Base-by-base conservation (phyloP, 176 grass and related monocot species). In the Carex littledalei region DNA sequence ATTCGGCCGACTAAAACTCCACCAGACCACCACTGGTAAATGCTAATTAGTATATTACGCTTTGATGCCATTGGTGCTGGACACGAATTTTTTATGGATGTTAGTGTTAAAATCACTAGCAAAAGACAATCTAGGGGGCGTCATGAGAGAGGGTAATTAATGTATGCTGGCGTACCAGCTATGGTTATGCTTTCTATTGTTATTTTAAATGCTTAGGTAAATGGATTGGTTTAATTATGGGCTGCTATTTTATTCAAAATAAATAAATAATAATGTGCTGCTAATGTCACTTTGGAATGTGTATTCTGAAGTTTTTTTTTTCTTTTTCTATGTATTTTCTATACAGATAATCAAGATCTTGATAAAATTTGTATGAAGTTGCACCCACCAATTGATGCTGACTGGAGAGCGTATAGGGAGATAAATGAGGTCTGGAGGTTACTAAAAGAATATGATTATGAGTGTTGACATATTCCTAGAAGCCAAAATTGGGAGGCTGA, bases 91-190 rank as follows among this genome's bases (percentile, higher is more conserved):
- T 24, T 74, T 74, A 31, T 55, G 0, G 7, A 34, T 4, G 16
- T 56, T 56, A 78, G 50, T 34, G 50, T 78, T 78, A 56, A 65
- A 78, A 77, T 78, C 73, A 34, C 74, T 17, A 55, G 14, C 70
- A 24, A 22, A 72, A 74, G 43, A 13, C n/a, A 74, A 52, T 18
- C 24, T 74, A 1, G n/a, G n/a, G 14, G 0, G 20, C 20, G n/a
- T 74, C 70, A 74, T 52, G 43, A 50, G 9, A 22, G 21, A 18
- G 22, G 43, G 43, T 45, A 45, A 45, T 45, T 77, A 77, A 29
- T 74, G 34, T 13, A 74, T 77, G 22, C 49, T 77, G 49, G 21
- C 22, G 43, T 26, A 4, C 47, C 11, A 9, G n/a, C 4, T 63
- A 50, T 26, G 8, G 21, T 63, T 6, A 63, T 63, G 60, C 20